Conservation (phyloP, 805 yeast species). For the Kluyveromyces lactis region DNA sequence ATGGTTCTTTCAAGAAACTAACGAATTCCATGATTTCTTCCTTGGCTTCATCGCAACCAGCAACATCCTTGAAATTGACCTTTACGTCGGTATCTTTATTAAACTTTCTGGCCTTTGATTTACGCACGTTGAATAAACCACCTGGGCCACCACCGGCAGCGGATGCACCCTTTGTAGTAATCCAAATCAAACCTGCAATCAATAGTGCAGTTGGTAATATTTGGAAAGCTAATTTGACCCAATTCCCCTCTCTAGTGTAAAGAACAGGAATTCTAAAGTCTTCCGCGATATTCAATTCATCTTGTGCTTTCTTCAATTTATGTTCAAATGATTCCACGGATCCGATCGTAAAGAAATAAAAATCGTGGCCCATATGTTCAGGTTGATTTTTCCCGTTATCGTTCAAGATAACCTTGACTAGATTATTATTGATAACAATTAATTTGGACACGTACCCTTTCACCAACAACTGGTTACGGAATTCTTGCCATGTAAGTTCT, state of each 20-base stretch:
- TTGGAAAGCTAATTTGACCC: constrained; percentile 55
- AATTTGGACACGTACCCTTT: constrained; percentile 70
- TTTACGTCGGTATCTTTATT: constrained; percentile 79
- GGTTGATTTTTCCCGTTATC: constrained; percentile 49
- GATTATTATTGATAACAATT: constrained; percentile 65
- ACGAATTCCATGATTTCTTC: constrained; percentile 96
- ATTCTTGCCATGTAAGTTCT: constrained; percentile 89
- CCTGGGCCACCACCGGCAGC: constrained; percentile 50
- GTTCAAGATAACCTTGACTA: constrained; percentile 64
- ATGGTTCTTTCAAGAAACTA: constrained; percentile 75
- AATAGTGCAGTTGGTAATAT: constrained; percentile 83
- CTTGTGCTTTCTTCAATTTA: constrained; percentile 67
- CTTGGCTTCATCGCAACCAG: constrained; percentile 92
- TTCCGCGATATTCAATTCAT: constrained; percentile 51
- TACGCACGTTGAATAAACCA: constrained; percentile 70
- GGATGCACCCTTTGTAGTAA: constrained; percentile 54
- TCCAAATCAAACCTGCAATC: constrained; percentile 81
- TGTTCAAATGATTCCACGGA: constrained; percentile 83
- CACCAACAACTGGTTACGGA: constrained; percentile 63
- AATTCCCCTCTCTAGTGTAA: constrained; percentile 64
- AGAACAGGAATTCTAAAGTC: constrained; percentile 71
- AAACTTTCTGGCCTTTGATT: constrained; percentile 70
- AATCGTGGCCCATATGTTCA: constrained; percentile 26
- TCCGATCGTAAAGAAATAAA: constrained; percentile 69
- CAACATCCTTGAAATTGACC: constrained; percentile 79